phyloP scores from a whole-genome alignment of 352 stramenopile species.

The Thalassiosira mediterranea region DNA sequence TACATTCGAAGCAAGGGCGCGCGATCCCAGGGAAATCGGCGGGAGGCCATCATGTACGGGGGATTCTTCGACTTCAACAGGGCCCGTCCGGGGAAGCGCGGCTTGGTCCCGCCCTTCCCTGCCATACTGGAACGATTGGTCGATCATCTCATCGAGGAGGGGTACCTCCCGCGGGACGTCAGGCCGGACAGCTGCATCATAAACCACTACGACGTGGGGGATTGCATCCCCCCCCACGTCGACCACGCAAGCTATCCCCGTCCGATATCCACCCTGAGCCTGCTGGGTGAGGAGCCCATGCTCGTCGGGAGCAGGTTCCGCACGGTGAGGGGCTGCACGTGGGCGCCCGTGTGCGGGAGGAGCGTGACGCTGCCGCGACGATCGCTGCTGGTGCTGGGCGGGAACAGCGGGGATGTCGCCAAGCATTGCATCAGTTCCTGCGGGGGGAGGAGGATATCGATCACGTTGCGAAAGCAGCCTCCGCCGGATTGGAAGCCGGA shows the following conservation, averaged over 20 bases:
- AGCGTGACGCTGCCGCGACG: conserved; percentile 27
- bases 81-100: conserved; percentile 42
- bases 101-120: conserved; percentile 40
- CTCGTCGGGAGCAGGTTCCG: conserved; percentile 47
- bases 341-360: conserved; percentile 30
- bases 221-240: conserved; percentile 55
- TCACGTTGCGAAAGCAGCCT: conserved; percentile 54
- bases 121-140: conserved; percentile 33
- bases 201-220: conserved; percentile 46
- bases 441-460: conserved; percentile 43
- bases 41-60: conserved; percentile 42
- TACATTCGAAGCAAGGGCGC: conserved; percentile 27
- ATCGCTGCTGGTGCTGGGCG: conserved; percentile 44
- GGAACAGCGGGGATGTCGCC: conserved; percentile 43
- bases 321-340: conserved; percentile 35
- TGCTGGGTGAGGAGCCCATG: conserved; percentile 56
- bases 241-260: conserved; percentile 47
- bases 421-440: conserved; percentile 59
- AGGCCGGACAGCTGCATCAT: conserved; percentile 54
- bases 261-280: conserved; percentile 47
- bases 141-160: conserved; percentile 27
- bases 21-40: conserved; percentile 47
- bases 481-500: conserved; percentile 51
- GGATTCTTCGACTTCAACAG: conserved; percentile 54
- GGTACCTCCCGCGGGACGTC: conserved; percentile 32